Percentiles rank a stretch among this genome's conserved stretches.
phyloP scores from a whole-genome alignment of 305 asterid species.

The Fraxinus platypoda region DNA sequence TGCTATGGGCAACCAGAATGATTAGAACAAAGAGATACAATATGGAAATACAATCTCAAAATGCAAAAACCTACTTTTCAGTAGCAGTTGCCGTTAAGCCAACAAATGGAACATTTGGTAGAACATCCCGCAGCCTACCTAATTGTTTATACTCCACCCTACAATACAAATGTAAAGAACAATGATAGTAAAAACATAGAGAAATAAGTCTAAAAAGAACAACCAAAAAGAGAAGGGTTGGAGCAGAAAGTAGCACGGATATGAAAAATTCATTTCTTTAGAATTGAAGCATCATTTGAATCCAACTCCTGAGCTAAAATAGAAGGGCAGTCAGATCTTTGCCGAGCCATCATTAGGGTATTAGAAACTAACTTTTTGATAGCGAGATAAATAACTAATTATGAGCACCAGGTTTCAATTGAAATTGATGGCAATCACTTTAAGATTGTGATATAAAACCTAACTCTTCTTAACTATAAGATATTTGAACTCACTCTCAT shows the following conservation, averaged over 20 bases:
- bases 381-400: background rate
- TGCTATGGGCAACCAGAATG: background rate
- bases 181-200: background rate
- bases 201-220: background rate
- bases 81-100: slow-evolving; percentile 95
- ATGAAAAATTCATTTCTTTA: background rate
- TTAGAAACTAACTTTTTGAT: background rate
- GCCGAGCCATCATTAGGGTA: background rate
- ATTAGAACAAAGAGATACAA: background rate
- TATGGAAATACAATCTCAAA: background rate
- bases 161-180: slow-evolving; percentile 27
- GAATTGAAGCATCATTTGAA: slow-evolving; percentile 12
- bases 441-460: background rate
- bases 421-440: background rate
- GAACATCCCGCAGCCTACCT: slow-evolving; percentile 70
- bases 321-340: background rate
- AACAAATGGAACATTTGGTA: slow-evolving; percentile 69
- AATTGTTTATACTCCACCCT: slow-evolving; percentile 84
- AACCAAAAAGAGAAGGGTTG: background rate
- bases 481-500: background rate
- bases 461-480: background rate
- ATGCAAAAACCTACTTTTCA: slow-evolving; percentile 60
- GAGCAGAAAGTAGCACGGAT: background rate
- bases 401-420: background rate
- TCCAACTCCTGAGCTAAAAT: background rate